A percentile compares a stretch with the other conserved stretches of the same genome.
Conservation (phyloP, 2,329 filamentous ascomycete species). For the Stagonosporopsis cucurbitacearum region DNA sequence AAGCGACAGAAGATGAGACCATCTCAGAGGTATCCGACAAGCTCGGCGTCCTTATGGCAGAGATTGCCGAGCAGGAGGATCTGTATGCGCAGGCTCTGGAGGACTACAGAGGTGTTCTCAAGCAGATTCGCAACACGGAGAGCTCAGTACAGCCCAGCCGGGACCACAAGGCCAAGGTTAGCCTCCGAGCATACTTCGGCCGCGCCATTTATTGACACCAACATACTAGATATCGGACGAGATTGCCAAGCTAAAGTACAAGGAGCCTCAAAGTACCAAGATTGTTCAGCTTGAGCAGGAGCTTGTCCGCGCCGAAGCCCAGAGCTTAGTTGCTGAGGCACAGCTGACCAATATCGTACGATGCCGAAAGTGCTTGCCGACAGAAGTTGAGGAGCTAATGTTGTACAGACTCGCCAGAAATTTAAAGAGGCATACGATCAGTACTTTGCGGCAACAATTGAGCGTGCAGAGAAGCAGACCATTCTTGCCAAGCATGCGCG, state of each 20-base stretch:
- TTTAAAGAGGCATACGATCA: conserved; percentile 92
- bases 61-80: conserved; percentile 95
- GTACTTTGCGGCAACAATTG: conserved; percentile 89
- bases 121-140: conserved; percentile 94
- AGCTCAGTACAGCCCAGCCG: conserved; percentile 91
- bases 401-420: conserved; percentile 84
- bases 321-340: conserved; percentile 94
- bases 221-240: conserved; percentile 79
- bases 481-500: conserved; percentile 91
- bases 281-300: conserved; percentile 92
- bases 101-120: conserved; percentile 80
- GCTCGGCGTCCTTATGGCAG: conserved; percentile 87
- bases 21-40: conserved; percentile 94
- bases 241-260: conserved; percentile 88
- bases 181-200: conserved; percentile 7
- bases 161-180: conserved; percentile 77
- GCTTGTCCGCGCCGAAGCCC: conserved; percentile 92
- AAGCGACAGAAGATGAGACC: conserved; percentile 84
- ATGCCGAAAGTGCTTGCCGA: too few relatives aligned
- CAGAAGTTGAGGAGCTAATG: conserved; percentile 23
- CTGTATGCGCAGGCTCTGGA: conserved; percentile 84
- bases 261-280: conserved; percentile 84
- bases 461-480: conserved; percentile 95
- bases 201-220: conserved; percentile 13
- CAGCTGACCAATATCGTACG: conserved; percentile 89